phyloP scores from a whole-genome alignment of 345 rosid genomes.

The Odontarrhena argentea region DNA sequence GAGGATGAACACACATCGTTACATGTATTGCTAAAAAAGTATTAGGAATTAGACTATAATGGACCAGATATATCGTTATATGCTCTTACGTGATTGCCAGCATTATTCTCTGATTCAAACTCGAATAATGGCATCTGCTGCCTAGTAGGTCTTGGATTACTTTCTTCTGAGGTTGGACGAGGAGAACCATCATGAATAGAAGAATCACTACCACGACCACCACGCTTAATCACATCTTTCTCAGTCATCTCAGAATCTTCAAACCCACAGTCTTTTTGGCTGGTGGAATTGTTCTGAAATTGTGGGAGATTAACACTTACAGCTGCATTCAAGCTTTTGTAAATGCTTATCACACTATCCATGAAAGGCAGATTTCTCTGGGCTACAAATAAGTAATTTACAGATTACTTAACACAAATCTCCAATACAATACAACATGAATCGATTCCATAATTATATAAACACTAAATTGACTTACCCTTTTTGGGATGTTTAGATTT shows the following conservation, averaged over 20 bases:
- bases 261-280: conserved; percentile 23
- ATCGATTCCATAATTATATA: too few species aligned
- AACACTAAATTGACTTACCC: conserved; percentile 38
- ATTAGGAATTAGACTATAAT: background rate
- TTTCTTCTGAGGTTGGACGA: conserved; percentile 28
- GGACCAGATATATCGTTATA: background rate
- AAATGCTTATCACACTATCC: conserved; percentile 64
- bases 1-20: background rate
- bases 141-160: conserved; percentile 30
- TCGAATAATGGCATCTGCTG: conserved; percentile 48
- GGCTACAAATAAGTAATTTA: conserved; percentile 46
- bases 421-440: background rate
- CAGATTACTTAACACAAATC: background rate
- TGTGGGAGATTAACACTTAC: conserved; percentile 46
- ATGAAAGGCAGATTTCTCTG: conserved; percentile 53
- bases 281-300: conserved; percentile 29
- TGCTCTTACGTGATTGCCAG: conserved; percentile 32
- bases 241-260: conserved; percentile 35
- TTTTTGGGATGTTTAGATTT: conserved; percentile 41
- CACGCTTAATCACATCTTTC: conserved; percentile 24
- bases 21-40: too few species aligned
- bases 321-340: conserved; percentile 60
- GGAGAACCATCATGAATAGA: conserved; percentile 34
- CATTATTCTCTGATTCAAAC: conserved; percentile 35
- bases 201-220: conserved; percentile 27